These are phyloP conservation scores for Chimonanthus salicifolius DNA, from an alignment of 164 flowering plant species.

Conservation along the genomic window DNA sequence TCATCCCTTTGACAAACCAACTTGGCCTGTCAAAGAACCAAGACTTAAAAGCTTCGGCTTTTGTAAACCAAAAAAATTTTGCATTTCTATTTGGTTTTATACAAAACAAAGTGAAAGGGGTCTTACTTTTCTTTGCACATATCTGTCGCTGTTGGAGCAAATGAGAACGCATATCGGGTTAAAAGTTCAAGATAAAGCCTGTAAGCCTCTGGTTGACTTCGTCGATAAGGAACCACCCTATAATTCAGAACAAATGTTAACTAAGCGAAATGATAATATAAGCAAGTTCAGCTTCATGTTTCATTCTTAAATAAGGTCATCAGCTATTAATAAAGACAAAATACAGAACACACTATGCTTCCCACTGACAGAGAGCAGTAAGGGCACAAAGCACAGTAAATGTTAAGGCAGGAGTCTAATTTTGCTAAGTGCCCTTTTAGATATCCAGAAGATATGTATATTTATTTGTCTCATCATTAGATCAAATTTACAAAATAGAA, in stretches of 20 bases:
- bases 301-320: background rate
- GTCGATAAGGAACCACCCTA: slow-evolving; percentile 46
- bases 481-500: too few species aligned
- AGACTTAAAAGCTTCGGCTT: too few species aligned
- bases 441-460: too few species aligned
- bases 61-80: background rate
- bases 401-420: too few species aligned
- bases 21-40: too few species aligned
- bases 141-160: slow-evolving; percentile 15
- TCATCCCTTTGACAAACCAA: too few species aligned
- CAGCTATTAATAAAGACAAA: too few species aligned
- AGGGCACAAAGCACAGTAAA: too few species aligned
- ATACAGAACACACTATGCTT: too few species aligned
- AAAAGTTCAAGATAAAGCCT: slow-evolving; percentile 60
- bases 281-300: background rate
- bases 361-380: too few species aligned
- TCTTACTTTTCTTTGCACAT: slow-evolving; percentile 35
- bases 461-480: too few species aligned
- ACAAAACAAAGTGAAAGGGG: background rate
- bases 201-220: slow-evolving; percentile 56
- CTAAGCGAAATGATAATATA: background rate
- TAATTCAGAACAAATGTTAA: background rate
- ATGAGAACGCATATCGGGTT: slow-evolving; percentile 30
- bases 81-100: background rate
- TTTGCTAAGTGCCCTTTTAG: too few species aligned